Evolutionary conservation across 345 rosid genomes (phyloP).

Genomic region (Boechera divaricarpa): DNA sequence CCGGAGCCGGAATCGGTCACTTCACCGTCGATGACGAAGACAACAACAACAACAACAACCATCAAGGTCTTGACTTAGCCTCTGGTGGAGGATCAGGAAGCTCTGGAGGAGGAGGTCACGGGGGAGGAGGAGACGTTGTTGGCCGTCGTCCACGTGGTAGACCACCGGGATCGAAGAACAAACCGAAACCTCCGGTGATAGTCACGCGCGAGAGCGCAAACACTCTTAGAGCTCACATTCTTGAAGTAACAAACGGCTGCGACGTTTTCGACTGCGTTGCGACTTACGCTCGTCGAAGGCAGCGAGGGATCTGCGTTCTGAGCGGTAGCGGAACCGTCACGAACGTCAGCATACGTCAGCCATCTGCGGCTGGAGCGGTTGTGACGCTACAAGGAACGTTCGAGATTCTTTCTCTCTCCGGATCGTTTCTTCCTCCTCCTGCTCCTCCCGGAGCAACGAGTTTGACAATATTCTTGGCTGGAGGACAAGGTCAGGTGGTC

Average conservation of each 20-base stretch:
- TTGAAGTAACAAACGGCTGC: conserved; percentile 88
- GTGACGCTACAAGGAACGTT: conserved; percentile 95
- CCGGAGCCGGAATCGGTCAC: conserved; percentile 48
- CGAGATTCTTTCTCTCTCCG: conserved; percentile 89
- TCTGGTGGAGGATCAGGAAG: conserved; percentile 48
- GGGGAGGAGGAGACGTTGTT: conserved; percentile 44
- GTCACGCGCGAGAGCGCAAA: conserved; percentile 96
- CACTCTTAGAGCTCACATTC: conserved; percentile 96
- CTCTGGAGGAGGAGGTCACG: conserved; percentile 46
- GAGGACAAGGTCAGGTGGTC: conserved; percentile 96
- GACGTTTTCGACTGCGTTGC: conserved; percentile 91
- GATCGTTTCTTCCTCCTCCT: conserved; percentile 95
- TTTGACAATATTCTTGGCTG: conserved; percentile 84
- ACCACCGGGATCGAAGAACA: conserved; percentile 97
- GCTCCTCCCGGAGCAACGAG: conserved; percentile 99
- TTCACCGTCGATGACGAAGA: conserved; percentile 51
- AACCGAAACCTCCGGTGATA: conserved; percentile 90
- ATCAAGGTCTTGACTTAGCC: conserved; percentile 61
- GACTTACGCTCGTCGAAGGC: conserved; percentile 85
- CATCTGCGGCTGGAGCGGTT: conserved; percentile 82
- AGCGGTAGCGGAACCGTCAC: conserved; percentile 94
- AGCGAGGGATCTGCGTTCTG: conserved; percentile 89
- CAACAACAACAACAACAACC: conserved; percentile 34
- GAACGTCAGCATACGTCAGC: conserved; percentile 90
- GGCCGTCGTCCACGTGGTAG: conserved; percentile 91